Evolutionary conservation across 768 basidiomycete species (phyloP), one percentile per base, ranked within the genome.

Genomic region (Russula sp.): DNA sequence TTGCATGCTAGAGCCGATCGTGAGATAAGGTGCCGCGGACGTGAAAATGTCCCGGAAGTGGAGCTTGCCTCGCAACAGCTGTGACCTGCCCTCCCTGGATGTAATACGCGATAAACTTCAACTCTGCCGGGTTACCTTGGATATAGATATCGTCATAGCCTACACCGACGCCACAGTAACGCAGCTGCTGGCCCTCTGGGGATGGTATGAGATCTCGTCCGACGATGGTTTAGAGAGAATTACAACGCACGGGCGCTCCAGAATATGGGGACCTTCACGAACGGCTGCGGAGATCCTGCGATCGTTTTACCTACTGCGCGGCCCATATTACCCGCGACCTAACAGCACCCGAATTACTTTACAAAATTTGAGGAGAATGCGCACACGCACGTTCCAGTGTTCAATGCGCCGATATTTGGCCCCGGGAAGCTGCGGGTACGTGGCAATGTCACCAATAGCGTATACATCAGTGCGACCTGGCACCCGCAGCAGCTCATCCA

Each of bases 31-130:
- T 35, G 53, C 20, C 25, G 34, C 7, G 43, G 25, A 6, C 1
- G 20, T 18, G 51, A 14, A 38, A 56, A 29, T 18, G 41, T 36
- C n/a, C 9, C 11, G 22, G 39, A 36, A 36, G 14, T 5, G 58
- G 18, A 13, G 60, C 76, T 62, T 66, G 85, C 83, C 80, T 83
- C 1, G 86, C 81, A 34, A 88, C 84, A 20, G 87, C 89, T 46
- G 86, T 76, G 42, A 90, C 77, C 63, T 80, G 83, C 60, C 80
- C 81, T 35, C 73, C 73, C 71, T 86, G 84, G 48, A 82, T 78
- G 71, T 92, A 92, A 73, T 89, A 93, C 2, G 88, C 89, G 47
- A 90, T 79, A 68, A 93, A 93, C 87, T 95, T 94, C 77, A 93
- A 74, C 65, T 88, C 89, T 7, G 75, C 80, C 0, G 86, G 78